Percentiles rank a stretch among this genome's conserved stretches.
These are phyloP conservation scores for Mycena rebaudengoi DNA, from an alignment of 768 basidiomycete genomes.

Conservation along the genomic window DNA sequence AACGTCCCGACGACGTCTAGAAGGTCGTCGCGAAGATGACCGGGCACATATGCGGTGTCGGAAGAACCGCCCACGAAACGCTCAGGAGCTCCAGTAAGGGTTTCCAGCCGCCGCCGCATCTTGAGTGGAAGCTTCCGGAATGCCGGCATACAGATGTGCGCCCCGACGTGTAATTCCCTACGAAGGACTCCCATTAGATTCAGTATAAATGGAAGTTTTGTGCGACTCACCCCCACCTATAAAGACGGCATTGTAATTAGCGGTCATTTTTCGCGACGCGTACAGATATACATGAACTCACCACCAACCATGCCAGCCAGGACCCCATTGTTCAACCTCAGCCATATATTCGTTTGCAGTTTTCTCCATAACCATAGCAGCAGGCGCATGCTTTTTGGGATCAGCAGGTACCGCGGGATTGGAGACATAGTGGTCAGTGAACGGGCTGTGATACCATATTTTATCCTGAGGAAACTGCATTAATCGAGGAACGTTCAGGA, in stretches of 20 bases:
- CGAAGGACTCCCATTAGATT: conserved; percentile 31
- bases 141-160: conserved; percentile 52
- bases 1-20: conserved; percentile 53
- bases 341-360: conserved; percentile 48
- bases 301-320: conserved; percentile 55
- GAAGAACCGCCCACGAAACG: conserved; percentile 57
- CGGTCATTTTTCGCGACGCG: background rate
- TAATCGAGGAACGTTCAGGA: conserved; percentile 58
- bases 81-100: conserved; percentile 40
- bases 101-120: conserved; percentile 49
- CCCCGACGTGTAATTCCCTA: conserved; percentile 55
- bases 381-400: conserved; percentile 42
- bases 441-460: conserved; percentile 62
- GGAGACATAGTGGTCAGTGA: conserved; percentile 45
- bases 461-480: conserved; percentile 52
- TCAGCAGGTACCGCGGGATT: conserved; percentile 43
- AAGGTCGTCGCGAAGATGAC: conserved; percentile 46
- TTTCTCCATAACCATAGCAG: conserved; percentile 41
- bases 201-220: background rate
- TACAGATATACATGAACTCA: conserved; percentile 15
- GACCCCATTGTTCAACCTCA: conserved; percentile 51
- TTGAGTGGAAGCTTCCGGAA: conserved; percentile 43
- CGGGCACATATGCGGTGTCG: conserved; percentile 59
- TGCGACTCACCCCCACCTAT: conserved; percentile 49
- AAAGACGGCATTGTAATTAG: too few species aligned